Evolutionary conservation across 1,284 basidiomycete species (phyloP), one percentile per base, ranked within the genome.

Genomic region (Omphalotus olearius): DNA sequence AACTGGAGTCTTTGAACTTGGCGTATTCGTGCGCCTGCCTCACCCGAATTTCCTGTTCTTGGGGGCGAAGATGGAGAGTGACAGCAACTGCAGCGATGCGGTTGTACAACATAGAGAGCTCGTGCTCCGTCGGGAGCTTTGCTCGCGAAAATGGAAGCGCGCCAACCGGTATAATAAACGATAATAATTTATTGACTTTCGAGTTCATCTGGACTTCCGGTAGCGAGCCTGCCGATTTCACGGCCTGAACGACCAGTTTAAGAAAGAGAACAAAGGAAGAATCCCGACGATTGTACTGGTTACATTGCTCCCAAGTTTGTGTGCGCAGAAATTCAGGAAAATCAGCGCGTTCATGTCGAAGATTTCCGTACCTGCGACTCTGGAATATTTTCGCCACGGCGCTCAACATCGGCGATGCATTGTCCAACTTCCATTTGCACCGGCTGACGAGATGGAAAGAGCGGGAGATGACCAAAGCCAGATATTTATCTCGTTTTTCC

Each of bases 71-170:
- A 59, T 87, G 80, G 45, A 92, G 78, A 5, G 83, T 84, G n/a
- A 92, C 75, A 16, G 89, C 82, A 58, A 91, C 76, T 13, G 88
- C 83, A 40, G 82, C 82, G 62, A 93, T 87, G 23, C 95, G 85
- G 66, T 98, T 98, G 67, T 89, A 85, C 10, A 98, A 75, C 73
- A 87, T 85, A 0, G 91, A 90, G 1, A 92, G 74, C 48, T 91
- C 82, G 28, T 79, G 71, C 2, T 66, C 58, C 0, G 75, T 74
- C 0, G 84, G 82, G 4, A 82, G 74, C 14, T 69, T 64, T 26
- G 72, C 67, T 47, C 81, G 78, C 13, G 78, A 78, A 66, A 87
- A 88, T 1, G 82, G 74, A 2, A 93, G 76, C 7, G 79, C 72
- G 2, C 85, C 80, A 17, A 94, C 79, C 0, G 95, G 92, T 9